Evolutionary conservation across 208 protist species (phyloP), one percentile per base, ranked within the genome.

Genomic region (Acanthamoeba sp.): DNA sequence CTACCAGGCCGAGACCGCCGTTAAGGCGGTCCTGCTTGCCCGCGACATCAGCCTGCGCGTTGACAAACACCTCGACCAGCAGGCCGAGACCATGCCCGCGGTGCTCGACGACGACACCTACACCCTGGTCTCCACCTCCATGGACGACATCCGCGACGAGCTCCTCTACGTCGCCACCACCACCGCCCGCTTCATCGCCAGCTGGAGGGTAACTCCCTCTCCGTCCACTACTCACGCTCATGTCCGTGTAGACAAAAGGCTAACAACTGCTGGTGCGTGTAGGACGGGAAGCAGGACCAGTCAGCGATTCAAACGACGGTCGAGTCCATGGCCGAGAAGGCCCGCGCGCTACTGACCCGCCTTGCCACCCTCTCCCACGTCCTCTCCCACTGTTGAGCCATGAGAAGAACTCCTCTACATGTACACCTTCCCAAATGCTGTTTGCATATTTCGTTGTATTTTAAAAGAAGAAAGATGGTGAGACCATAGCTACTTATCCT

Each of bases 11-110:
- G 29, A 69, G 9, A 20, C 29, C 12, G 62, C 62, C n/a, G 62
- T 69, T 4, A 29, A 69, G 62, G 62, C 62, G 24, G 62, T 69
- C 29, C 32, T 69, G 62, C 62, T 69, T 4, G 62, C 62, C 0
- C 62, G 62, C 62, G 62, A 69, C 62, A 69, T 69, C 62, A 69
- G 62, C 62, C 62, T 69, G 62, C 62, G 62, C 62, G 29, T 69
- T 4, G 62, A 69, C 29, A 20, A 14, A 9, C 5, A 36, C 62
- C 29, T 69, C 0, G 62, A 69, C 29, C n/a, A 32, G n/a, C 29
- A 36, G 62, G 55, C 22, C 18, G 55, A 16, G 18, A 22, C 55
- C 55, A 5, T 69, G 62, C 62, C 62, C 12, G 29, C 29, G 5
- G 29, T 16, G 10, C n/a, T 69, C 29, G 62, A 69, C 62, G 62